A percentile compares a stretch with the other conserved stretches of the same genome.
Conservation (phyloP, 2,329 filamentous ascomycete species). For the Rasamsonia emersonii region DNA sequence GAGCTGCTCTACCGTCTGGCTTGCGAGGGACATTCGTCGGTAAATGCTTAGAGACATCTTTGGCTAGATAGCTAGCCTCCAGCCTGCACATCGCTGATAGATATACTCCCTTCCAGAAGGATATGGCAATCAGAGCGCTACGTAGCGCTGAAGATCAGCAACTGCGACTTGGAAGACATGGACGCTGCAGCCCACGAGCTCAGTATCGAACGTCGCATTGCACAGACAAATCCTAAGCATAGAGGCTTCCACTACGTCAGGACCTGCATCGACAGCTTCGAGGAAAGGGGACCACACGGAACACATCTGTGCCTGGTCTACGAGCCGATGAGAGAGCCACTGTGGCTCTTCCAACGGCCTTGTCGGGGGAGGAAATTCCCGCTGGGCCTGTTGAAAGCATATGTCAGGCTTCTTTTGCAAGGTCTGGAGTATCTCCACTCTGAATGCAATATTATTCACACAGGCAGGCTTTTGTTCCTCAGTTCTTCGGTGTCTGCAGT, state of each 20-base stretch:
- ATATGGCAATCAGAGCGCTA: constrained; percentile 15
- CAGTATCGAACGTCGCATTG: constrained; percentile 35
- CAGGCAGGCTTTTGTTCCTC: constrained; percentile 32
- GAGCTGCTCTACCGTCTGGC: constrained; percentile 27
- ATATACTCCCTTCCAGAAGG: constrained; percentile 3
- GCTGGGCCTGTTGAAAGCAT: constrained; percentile 25
- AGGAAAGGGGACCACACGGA: constrained; percentile 2
- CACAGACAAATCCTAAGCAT: constrained; percentile 14
- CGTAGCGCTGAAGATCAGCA: constrained; percentile 23
- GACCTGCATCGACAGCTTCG: constrained; percentile 4
- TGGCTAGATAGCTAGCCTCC: too few relatives aligned
- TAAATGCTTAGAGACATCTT: constrained; percentile 2
- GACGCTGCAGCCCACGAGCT: constrained; percentile 28
- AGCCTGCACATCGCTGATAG: neutral
- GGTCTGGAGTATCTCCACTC: constrained; percentile 40
- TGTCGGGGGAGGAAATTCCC: constrained; percentile 18
- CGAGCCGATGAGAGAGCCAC: constrained; percentile 36
- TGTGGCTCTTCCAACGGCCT: constrained; percentile 30
- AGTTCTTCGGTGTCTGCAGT: constrained; percentile 9
- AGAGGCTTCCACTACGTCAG: constrained; percentile 19
- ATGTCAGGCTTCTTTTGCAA: constrained; percentile 33
- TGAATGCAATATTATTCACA: constrained; percentile 40
- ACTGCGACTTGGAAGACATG: constrained; percentile 18
- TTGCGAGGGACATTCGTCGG: constrained; percentile 25
- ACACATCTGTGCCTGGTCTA: constrained; percentile 30